Base-by-base conservation (phyloP, 129 eudicot species). In the Arctium minus region DNA sequence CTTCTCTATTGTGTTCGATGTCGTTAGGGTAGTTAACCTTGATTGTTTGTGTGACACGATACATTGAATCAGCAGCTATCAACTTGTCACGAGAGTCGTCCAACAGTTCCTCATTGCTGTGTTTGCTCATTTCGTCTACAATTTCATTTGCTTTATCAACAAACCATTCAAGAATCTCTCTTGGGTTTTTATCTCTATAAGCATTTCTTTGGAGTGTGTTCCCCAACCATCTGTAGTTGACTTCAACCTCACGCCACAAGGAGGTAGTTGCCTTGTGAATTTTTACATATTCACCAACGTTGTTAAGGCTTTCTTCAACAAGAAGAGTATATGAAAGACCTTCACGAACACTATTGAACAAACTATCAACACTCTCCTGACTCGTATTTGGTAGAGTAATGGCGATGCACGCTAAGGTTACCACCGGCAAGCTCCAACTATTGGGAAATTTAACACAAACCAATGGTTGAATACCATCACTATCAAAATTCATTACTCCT, bases 1-100 rank as follows among this genome's bases (percentile, higher is more conserved):
- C 77, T 32, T 69, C 75, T 6, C 27, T 17, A 8, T 2, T 10
- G 10, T 0, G 9, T 11, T 33, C 9, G 36, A 64, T 69, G 37
- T n/a, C 27, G 6, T 70, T 46, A 68, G 82, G 33, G 50, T 46
- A 30, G 39, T 67, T 74, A 2, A 62, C 35, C 11, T 65, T 72
- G 70, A 86, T 60, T 33, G 86, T 72, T 27, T 81, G 73, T 17
- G 86, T 53, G 60, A 85, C 60, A 56, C 87, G 78, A 67, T 89
- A 79, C 90, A 89, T 85, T 35, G 88, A 84, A 70, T 89, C 87
- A n/a, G 92, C 88, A 37, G 82, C 89, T 68, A 86, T 18, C 68
- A 89, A 70, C 44, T 33, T 72, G 12, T 72, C 7, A 11, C 44
- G 44, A 50, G 82, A 70, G 31, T 29, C 56, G 13, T 73, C 77